Evolutionary conservation across 352 stramenopile species (phyloP), one percentile per base, ranked within the genome.

Genomic region (Globisporangium spiculum): DNA sequence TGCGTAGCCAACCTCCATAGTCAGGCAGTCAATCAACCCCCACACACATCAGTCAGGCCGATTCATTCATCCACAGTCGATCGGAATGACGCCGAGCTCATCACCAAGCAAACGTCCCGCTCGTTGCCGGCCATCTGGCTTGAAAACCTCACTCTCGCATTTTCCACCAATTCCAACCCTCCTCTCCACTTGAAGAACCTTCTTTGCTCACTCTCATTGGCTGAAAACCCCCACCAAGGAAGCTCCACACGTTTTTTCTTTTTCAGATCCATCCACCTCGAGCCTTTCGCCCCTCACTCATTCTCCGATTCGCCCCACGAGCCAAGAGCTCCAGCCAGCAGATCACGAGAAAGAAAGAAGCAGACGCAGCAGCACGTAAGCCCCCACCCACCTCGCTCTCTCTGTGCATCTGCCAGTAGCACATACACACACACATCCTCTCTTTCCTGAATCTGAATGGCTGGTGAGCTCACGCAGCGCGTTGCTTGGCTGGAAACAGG

Each of bases 401-500:
- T 8, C 10, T 57, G 12, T 34, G 26, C 20, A 27, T 16, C 53
- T 59, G 24, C 53, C 22, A 46, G 12, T 38, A 36, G 10, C 18
- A 36, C 14, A 59, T 27, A 14, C 14, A 22, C 26, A 20, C 53
- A n/a, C 52, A 6, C 30, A 3, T 10, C 22, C 1, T 59, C 27
- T 22, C 46, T 66, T 18, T 38, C 0, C 30, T 32, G 30, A 32
- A 4, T 59, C 22, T 50, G 8, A 26, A 60, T 61, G 36, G n/a
- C 62, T 24, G 22, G 38, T 32, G 62, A 67, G 65, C 60, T 80
- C n/a, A 67, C 72, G 68, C 75, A 70, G 60, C 71, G 75, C 46
- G 70, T 83, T 56, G 57, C 71, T 62, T 57, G 63, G 53, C 70
- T 79, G 34, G 73, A 79, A 57, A 55, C 75, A 65, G 73, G 67